These are phyloP conservation scores for Meredithiella fracta DNA, from an alignment of 2,329 filamentous ascomycete genomes.

Conservation along the genomic window DNA sequence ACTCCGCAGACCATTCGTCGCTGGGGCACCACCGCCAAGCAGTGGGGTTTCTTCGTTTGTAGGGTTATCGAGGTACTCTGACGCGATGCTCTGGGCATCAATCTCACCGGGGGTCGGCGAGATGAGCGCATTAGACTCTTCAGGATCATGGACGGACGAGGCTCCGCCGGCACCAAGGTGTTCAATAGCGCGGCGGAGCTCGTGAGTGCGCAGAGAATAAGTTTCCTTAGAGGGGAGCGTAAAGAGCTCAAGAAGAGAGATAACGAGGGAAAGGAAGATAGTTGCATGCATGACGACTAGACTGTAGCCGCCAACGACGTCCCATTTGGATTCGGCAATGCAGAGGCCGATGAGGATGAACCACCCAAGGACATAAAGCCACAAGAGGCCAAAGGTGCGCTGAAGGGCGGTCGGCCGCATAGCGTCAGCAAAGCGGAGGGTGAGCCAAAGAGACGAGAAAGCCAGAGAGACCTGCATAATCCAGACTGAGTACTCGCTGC, in stretches of 20 bases:
- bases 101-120: conserved; percentile 21
- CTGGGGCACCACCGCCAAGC: conserved; percentile 16
- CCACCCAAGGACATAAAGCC: conserved; percentile 69
- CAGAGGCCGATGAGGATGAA: conserved; percentile 53
- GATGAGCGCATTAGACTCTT: conserved; percentile 5
- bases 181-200: conserved; percentile 21
- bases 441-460: conserved; percentile 66
- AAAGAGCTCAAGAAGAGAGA: conserved; percentile 69
- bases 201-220: conserved; percentile 44
- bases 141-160: conserved; percentile 4
- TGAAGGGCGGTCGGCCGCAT: conserved; percentile 75
- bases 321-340: conserved; percentile 57
- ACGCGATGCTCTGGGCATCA: conserved; percentile 10
- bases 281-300: conserved; percentile 65
- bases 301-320: conserved; percentile 62
- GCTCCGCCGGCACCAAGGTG: not conserved
- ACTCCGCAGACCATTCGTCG: conserved; percentile 10
- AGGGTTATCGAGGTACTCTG: conserved; percentile 8
- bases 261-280: conserved; percentile 55
- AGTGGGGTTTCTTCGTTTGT: conserved; percentile 36
- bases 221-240: conserved; percentile 53
- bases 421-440: conserved; percentile 61
- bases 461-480: conserved; percentile 71
- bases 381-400: conserved; percentile 62
- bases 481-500: conserved; percentile 62